Percentiles rank a stretch among this genome's conserved stretches.
phyloP scores from a whole-genome alignment of 1,284 basidiomycete species.

The Melampsora americana region DNA sequence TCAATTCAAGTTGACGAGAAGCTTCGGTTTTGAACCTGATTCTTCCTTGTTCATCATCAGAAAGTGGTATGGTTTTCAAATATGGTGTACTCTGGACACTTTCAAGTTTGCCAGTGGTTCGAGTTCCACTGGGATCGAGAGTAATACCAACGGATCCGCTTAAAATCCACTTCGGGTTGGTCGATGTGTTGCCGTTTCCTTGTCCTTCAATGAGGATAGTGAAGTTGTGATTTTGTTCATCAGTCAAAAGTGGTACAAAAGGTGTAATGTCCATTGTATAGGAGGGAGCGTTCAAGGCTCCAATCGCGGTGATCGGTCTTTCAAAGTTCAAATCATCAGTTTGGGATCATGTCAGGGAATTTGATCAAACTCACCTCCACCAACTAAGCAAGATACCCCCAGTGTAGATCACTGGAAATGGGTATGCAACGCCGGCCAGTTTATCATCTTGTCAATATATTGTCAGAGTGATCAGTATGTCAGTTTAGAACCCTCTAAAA shows the following conservation, averaged over 20 bases:
- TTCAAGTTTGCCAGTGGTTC: conserved; percentile 13
- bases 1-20: conserved; percentile 11
- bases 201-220: conserved; percentile 70
- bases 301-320: conserved; percentile 71
- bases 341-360: background rate
- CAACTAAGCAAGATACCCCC: conserved; percentile 69
- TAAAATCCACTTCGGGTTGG: conserved; percentile 71
- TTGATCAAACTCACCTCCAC: conserved; percentile 58
- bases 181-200: conserved; percentile 62
- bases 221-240: conserved; percentile 66
- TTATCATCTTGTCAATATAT: conserved; percentile 57
- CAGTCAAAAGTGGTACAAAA: conserved; percentile 68
- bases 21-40: conserved; percentile 8
- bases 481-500: background rate
- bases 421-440: conserved; percentile 71
- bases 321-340: background rate
- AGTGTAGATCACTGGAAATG: conserved; percentile 74
- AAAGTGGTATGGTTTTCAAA: background rate
- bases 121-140: conserved; percentile 51
- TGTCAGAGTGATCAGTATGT: background rate
- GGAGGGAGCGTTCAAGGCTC: conserved; percentile 71
- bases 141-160: conserved; percentile 67
- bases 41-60: background rate
- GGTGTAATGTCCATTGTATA: conserved; percentile 75
- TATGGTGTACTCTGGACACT: background rate